phyloP scores from a whole-genome alignment of 352 stramenopile species.

The Phytophthora chlamydospora region DNA sequence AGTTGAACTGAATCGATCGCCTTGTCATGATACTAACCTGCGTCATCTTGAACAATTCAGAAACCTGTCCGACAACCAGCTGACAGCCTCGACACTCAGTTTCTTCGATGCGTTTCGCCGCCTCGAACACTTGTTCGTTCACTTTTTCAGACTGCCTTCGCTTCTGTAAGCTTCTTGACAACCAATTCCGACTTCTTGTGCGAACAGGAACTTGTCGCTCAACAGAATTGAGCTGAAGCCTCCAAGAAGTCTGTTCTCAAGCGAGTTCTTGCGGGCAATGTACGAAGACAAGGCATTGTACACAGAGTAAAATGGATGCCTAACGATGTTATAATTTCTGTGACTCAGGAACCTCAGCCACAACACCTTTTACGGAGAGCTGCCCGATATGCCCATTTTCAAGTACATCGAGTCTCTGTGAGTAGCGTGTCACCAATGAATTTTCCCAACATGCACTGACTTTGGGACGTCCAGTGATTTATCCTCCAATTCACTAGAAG shows the following conservation, averaged over 20 bases:
- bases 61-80: conserved; percentile 45
- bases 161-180: not conserved
- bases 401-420: conserved; percentile 52
- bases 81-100: conserved; percentile 32
- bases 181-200: not conserved
- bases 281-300: conserved; percentile 27
- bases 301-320: not conserved
- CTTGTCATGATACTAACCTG: not conserved
- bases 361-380: conserved; percentile 49
- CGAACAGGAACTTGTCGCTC: conserved; percentile 48
- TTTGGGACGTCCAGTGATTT: conserved; percentile 44
- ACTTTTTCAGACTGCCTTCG: not conserved
- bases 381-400: conserved; percentile 39
- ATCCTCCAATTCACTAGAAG: conserved; percentile 58
- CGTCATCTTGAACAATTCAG: conserved; percentile 20
- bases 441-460: not conserved
- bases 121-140: conserved; percentile 46
- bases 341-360: conserved; percentile 54
- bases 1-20: not conserved
- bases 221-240: conserved; percentile 53
- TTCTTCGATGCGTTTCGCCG: conserved; percentile 48
- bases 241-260: conserved; percentile 45
- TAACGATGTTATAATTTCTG: conserved; percentile 8
- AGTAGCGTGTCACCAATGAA: conserved; percentile 15
- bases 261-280: conserved; percentile 54